phyloP scores from a whole-genome alignment of 2,329 filamentous ascomycete species.

The Emmonsia crescens region DNA sequence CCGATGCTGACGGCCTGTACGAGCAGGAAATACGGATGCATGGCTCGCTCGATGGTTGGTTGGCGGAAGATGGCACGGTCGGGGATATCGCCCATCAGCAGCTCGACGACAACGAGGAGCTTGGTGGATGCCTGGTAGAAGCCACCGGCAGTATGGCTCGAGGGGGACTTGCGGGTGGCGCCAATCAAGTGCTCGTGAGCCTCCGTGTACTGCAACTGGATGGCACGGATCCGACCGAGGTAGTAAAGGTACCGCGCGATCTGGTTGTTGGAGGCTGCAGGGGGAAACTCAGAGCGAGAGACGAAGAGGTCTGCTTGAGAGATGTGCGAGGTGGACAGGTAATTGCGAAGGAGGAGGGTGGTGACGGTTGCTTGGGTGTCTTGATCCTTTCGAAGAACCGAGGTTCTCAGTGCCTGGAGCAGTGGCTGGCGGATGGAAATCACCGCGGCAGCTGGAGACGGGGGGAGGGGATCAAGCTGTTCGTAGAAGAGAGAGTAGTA shows the following conservation, averaged over 20 bases:
- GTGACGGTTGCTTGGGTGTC: slow-evolving; percentile 97
- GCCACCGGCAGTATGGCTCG: slow-evolving; percentile 75
- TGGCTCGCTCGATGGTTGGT: slow-evolving; percentile 69
- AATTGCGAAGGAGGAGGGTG: slow-evolving; percentile 87
- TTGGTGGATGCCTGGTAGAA: slow-evolving; percentile 96
- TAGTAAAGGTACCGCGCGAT: slow-evolving; percentile 97
- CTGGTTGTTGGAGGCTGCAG: slow-evolving; percentile 93
- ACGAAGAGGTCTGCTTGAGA: slow-evolving; percentile 92
- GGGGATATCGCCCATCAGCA: slow-evolving; percentile 97
- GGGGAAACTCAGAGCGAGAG: slow-evolving; percentile 88
- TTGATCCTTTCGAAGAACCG: slow-evolving; percentile 91
- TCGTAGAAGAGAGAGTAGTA: slow-evolving; percentile 96
- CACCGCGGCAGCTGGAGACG: slow-evolving; percentile 77
- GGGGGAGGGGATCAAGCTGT: slow-evolving; percentile 74
- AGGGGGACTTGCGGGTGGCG: slow-evolving; percentile 89
- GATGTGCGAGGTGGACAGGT: slow-evolving; percentile 92
- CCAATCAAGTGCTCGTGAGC: slow-evolving; percentile 89
- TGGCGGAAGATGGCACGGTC: slow-evolving; percentile 91
- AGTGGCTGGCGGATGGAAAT: slow-evolving; percentile 78
- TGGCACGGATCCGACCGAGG: slow-evolving; percentile 87
- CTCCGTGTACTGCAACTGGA: slow-evolving; percentile 93
- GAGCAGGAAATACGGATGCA: slow-evolving; percentile 87
- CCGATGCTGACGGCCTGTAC: slow-evolving; percentile 95
- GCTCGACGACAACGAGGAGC: slow-evolving; percentile 88
- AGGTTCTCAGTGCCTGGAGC: slow-evolving; percentile 78